Evolutionary conservation across 176 grass and related monocot species (phyloP).

Genomic region (Bromus sterilis): DNA sequence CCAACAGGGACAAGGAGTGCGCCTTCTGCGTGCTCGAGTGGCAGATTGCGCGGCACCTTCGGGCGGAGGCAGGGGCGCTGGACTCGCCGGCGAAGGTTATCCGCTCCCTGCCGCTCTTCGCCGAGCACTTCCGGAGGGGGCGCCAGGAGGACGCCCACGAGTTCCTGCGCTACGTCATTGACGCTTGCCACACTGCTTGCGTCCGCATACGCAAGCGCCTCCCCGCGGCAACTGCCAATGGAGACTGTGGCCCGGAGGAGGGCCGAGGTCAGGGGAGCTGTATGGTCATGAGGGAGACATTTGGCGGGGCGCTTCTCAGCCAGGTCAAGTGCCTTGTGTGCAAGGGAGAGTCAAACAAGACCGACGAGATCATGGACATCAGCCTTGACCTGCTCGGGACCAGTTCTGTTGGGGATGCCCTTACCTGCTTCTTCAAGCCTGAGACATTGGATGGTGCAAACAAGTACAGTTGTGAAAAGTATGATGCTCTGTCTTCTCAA

Average conservation of each 20-base stretch:
- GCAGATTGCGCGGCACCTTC: conserved; percentile 55
- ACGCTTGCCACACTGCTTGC: conserved; percentile 71
- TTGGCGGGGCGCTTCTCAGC: conserved; percentile 76
- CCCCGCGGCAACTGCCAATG: conserved; percentile 10
- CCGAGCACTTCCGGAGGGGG: conserved; percentile 69
- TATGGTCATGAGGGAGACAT: conserved; percentile 81
- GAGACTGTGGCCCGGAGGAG: conserved; percentile 26
- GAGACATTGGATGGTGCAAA: conserved; percentile 92
- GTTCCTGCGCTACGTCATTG: conserved; percentile 75
- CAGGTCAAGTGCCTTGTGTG: conserved; percentile 94
- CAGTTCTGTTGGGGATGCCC: conserved; percentile 74
- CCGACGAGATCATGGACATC: conserved; percentile 96
- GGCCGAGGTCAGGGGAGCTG: conserved; percentile 1
- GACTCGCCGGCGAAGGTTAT: conserved; percentile 60
- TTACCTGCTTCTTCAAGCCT: conserved; percentile 69
- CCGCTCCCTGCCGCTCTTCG: conserved; percentile 60
- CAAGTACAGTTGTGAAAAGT: conserved; percentile 91
- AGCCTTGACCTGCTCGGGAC: conserved; percentile 74
- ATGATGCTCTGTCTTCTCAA: background rate
- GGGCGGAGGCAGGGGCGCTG: conserved; percentile 25
- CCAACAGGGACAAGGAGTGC: conserved; percentile 84
- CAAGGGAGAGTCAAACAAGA: conserved; percentile 95
- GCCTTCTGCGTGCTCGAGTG: conserved; percentile 73
- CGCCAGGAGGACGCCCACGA: conserved; percentile 96
- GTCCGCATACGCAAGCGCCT: conserved; percentile 46